A percentile compares a stretch with the other conserved stretches of the same genome.
Conservation (phyloP, 2,329 filamentous ascomycete species). For the Podosphaera aphanis region DNA sequence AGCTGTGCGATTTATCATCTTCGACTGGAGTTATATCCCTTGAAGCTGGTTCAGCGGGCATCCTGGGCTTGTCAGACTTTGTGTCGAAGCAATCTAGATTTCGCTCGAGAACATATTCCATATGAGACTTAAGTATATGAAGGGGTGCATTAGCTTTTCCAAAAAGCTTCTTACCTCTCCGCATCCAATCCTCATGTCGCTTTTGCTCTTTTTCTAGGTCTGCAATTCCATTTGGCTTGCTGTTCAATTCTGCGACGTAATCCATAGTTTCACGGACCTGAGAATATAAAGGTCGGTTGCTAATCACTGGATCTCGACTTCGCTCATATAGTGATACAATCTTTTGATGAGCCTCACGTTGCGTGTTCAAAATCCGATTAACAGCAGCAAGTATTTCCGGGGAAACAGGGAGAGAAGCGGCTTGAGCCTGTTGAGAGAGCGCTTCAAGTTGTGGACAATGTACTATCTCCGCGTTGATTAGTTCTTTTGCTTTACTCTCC, state of each 20-base stretch:
- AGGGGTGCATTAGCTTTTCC: conserved; percentile 93
- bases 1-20: conserved; percentile 25
- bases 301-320: conserved; percentile 50
- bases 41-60: conserved; percentile 79
- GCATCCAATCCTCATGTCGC: conserved; percentile 97
- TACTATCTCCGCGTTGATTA: conserved; percentile 75
- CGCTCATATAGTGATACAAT: conserved; percentile 63
- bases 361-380: conserved; percentile 83
- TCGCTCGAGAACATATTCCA: conserved; percentile 76
- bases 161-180: conserved; percentile 89
- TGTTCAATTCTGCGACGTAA: conserved; percentile 68
- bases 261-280: conserved; percentile 85
- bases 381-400: conserved; percentile 58
- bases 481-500: conserved; percentile 79
- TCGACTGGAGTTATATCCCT: conserved; percentile 42
- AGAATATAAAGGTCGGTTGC: conserved; percentile 60
- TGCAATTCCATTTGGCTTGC: conserved; percentile 71
- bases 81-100: conserved; percentile 85
- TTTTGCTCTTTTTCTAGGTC: conserved; percentile 89
- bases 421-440: conserved; percentile 56
- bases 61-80: conserved; percentile 57
- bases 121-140: conserved; percentile 83
- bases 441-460: conserved; percentile 91
- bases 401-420: conserved; percentile 52
- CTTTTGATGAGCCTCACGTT: conserved; percentile 76